Evolutionary conservation across 768 basidiomycete species (phyloP).

Genomic region (Termitomyces sp.): DNA sequence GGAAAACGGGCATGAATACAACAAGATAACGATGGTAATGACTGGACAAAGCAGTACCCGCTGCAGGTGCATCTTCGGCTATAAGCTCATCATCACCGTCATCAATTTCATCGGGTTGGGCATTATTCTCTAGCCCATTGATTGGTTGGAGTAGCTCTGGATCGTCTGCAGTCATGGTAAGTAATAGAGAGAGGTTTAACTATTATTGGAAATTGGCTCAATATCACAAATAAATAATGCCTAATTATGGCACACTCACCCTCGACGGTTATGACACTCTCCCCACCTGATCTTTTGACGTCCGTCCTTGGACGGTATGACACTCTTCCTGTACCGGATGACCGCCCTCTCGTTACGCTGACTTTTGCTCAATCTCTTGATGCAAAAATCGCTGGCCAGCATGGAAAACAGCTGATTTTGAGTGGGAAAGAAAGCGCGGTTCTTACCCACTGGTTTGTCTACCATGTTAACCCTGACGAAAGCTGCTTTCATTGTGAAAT

Average conservation of each 20-base stretch:
- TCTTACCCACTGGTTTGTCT: constrained; percentile 87
- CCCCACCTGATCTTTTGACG: constrained; percentile 21
- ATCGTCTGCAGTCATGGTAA: constrained; percentile 9
- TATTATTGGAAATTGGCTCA: background rate
- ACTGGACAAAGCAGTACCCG: constrained; percentile 9
- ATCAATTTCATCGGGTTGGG: constrained; percentile 15
- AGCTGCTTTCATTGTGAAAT: background rate
- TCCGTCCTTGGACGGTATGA: constrained; percentile 19
- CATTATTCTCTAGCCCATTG: constrained; percentile 7
- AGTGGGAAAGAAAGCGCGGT: constrained; percentile 84
- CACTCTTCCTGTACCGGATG: constrained; percentile 12
- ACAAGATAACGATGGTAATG: constrained; percentile 2
- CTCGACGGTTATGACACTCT: background rate
- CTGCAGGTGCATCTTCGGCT: constrained; percentile 11
- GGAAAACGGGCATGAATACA: background rate
- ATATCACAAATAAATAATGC: constrained; percentile 8
- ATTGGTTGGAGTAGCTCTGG: constrained; percentile 6
- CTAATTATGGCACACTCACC: background rate
- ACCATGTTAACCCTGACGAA: background rate
- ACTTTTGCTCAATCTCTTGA: constrained; percentile 87
- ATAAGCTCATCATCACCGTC: constrained; percentile 18
- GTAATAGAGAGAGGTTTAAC: background rate
- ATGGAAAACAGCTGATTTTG: constrained; percentile 70
- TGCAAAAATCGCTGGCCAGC: constrained; percentile 76
- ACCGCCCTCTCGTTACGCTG: constrained; percentile 63